Evolutionary conservation across 257 asterid genomes (phyloP).

Genomic region (Solanum rostratum): DNA sequence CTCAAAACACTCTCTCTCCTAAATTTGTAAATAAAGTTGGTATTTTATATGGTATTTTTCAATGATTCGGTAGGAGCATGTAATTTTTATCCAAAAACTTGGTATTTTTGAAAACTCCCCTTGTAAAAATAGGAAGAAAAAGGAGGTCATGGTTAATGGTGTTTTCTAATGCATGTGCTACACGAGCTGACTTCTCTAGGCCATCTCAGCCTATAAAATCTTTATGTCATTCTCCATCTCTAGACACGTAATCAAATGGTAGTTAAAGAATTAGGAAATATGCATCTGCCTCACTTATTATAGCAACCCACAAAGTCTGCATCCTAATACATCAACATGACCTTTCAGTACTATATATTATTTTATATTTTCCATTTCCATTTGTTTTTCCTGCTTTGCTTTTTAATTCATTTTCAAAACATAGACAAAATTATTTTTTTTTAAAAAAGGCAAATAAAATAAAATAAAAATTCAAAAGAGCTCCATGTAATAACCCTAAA

Average conservation of each 20-base stretch:
- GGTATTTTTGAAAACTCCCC: too few species aligned
- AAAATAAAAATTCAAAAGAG: too few species aligned
- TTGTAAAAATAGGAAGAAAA: not conserved
- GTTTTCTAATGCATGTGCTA: not conserved
- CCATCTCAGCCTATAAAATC: not conserved
- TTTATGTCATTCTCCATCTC: not conserved
- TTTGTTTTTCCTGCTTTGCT: too few species aligned
- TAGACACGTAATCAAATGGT: not conserved
- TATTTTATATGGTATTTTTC: too few species aligned
- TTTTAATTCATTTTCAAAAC: too few species aligned
- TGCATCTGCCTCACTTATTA: not conserved
- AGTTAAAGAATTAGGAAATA: not conserved
- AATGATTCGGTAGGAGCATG: too few species aligned
- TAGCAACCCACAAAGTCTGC: not conserved
- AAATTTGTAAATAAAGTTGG: too few species aligned
- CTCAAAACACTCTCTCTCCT: too few species aligned
- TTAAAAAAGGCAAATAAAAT: too few species aligned
- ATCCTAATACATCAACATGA: not conserved
- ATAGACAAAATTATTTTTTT: too few species aligned
- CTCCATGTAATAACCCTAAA: too few species aligned
- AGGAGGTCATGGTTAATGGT: not conserved
- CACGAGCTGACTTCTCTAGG: not conserved
- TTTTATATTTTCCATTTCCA: not conserved
- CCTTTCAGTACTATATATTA: not conserved
- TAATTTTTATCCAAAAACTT: too few species aligned